A percentile compares a stretch with the other conserved stretches of the same genome.
These are phyloP conservation scores for Claviceps quebecensis DNA, from an alignment of 2,329 filamentous ascomycete genomes.

Conservation along the genomic window DNA sequence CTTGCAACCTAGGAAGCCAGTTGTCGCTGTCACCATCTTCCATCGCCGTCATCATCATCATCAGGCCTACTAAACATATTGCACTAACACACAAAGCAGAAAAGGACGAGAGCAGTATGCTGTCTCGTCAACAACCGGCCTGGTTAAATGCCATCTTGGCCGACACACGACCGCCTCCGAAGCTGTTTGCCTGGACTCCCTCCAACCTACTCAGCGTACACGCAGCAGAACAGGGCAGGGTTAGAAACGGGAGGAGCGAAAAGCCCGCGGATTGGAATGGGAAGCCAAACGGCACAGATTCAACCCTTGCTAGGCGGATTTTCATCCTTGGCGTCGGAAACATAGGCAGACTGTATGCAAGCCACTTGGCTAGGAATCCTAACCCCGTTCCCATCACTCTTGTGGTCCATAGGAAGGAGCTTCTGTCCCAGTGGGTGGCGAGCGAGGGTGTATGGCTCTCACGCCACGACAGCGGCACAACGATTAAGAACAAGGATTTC, in stretches of 20 bases:
- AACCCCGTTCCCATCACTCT: conserved; percentile 62
- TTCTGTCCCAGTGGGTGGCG: conserved; percentile 33
- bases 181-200: conserved; percentile 23
- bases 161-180: conserved; percentile 15
- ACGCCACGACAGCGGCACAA: conserved; percentile 15
- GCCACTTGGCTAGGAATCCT: conserved; percentile 46
- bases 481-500: conserved; percentile 23
- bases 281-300: not conserved
- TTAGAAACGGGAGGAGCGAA: not conserved
- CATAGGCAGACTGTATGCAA: conserved; percentile 66
- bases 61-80: not conserved
- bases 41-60: not conserved
- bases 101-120: not conserved
- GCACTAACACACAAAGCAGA: not conserved
- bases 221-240: not conserved
- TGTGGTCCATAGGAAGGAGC: conserved; percentile 51
- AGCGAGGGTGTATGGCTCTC: conserved; percentile 31
- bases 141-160: conserved; percentile 21
- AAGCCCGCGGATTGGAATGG: not conserved
- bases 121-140: conserved; percentile 4
- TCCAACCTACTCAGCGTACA: conserved; percentile 14
- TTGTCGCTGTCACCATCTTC: not conserved
- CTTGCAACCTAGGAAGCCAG: not conserved
- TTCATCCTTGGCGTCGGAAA: conserved; percentile 73
- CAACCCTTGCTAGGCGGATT: conserved; percentile 34